Evolutionary conservation across 2,329 filamentous ascomycete genomes (phyloP), one percentile per base, ranked within the genome.

Genomic region (Aureobasidium melanogenum): DNA sequence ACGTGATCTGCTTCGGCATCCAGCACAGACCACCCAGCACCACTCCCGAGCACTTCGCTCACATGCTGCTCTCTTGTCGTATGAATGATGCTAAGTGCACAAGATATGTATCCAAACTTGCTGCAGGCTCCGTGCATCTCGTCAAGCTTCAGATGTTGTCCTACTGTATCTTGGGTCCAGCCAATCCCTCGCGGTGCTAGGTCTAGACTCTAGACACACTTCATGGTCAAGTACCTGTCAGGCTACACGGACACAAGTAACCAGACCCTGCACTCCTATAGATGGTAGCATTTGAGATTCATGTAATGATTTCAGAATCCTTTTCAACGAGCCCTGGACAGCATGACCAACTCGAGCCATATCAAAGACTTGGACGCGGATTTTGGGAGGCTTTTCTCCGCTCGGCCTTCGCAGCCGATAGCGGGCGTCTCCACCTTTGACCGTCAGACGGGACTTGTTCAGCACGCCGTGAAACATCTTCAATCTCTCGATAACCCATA

Each of bases 391-490:
- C 17, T 34, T 41, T 44, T 44, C 52, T 56, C 52, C 52, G 52
- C 52, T 56, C 52, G 38, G 38, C 19, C 34, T n/a, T n/a, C 17
- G 38, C 43, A 32, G 38, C 52, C 52, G 52, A 56, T 56, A 56
- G 52, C 52, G 52, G 52, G 54, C 54, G 54, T 57, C 41, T 47
- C 41, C 54, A 46, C 39, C 38, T 41, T 41, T 22, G 19, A 26
- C 52, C 38, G 54, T 28, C 54, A 47, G 54, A 19, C 54, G 30
- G 41, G n/a, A 46, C 17, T 44, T 44, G 52, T 56, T 34, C 52
- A 56, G 41, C 38, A 56, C 52, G 52, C 52, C 39, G 52, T 56
- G 52, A 56, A 57, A 46, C 54, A 57, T 47, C 54, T 36, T 43
- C n/a, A n/a, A n/a, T n/a, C 32, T 28, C 26, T 34, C 39, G n/a